phyloP scores from a whole-genome alignment of 345 rosid genomes.

The Citrus sinensis region DNA sequence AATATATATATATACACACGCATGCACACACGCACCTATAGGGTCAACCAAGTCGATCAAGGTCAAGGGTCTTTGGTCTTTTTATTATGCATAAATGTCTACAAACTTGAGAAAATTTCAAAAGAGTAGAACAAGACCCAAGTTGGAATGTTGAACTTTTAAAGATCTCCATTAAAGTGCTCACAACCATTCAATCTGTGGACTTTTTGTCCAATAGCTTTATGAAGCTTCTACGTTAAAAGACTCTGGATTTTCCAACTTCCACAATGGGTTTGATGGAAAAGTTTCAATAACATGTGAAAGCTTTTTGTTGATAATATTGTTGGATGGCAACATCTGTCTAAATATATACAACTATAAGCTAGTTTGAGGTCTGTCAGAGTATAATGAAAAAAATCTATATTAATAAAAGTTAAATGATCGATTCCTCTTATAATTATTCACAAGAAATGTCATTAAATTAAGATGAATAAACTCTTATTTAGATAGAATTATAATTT shows the following conservation, averaged over 20 bases:
- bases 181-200: background rate
- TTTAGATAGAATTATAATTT: too few relatives aligned
- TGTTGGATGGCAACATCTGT: too few relatives aligned
- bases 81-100: background rate
- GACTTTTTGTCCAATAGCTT: background rate
- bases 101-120: background rate
- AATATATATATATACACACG: too few relatives aligned
- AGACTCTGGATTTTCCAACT: background rate
- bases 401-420: too few relatives aligned
- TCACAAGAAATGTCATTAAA: too few relatives aligned
- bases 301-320: too few relatives aligned
- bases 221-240: background rate
- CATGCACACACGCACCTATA: too few relatives aligned
- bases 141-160: background rate
- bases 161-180: background rate
- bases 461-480: too few relatives aligned
- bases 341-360: too few relatives aligned
- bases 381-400: too few relatives aligned
- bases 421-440: too few relatives aligned
- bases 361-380: background rate
- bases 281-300: background rate
- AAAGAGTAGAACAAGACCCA: background rate
- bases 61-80: background rate
- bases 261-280: background rate
- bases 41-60: background rate